These are phyloP conservation scores for Cunninghamia lanceolata DNA, from an alignment of 75 land plant species.

Conservation along the genomic window DNA sequence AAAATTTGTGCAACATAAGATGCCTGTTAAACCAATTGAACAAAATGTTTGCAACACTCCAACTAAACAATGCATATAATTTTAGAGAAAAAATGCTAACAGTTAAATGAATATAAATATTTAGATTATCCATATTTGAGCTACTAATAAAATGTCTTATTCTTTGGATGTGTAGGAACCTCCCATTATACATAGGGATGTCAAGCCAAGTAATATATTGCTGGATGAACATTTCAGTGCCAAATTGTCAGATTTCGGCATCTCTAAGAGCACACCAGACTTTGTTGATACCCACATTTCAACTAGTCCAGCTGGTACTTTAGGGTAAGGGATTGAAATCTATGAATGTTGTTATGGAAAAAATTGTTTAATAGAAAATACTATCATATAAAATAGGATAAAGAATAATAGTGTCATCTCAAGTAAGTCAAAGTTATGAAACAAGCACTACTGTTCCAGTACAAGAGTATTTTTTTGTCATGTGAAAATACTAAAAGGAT, in stretches of 20 bases:
- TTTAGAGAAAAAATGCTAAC: not conserved
- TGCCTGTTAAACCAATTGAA: not conserved
- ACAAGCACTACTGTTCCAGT: not conserved
- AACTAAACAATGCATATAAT: not conserved
- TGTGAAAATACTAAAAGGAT: not conserved
- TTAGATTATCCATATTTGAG: not conserved
- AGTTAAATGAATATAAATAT: not conserved
- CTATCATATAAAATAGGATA: not conserved
- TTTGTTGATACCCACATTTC: conserved; percentile 36
- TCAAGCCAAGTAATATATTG: conserved; percentile 38
- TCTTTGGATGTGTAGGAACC: conserved; percentile 29
- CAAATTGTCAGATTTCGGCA: conserved; percentile 41
- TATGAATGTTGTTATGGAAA: not conserved
- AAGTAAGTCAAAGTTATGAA: not conserved
- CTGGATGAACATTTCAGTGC: conserved; percentile 35
- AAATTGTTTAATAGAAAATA: not conserved
- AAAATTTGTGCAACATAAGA: not conserved
- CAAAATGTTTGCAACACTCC: not conserved
- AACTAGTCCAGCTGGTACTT: conserved; percentile 42
- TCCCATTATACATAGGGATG: conserved; percentile 34
- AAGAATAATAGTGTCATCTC: not conserved
- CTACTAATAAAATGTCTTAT: conserved; percentile 1
- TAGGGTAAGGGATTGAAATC: conserved; percentile 26
- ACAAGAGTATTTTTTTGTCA: not conserved
- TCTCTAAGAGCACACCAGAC: conserved; percentile 30